phyloP scores from a whole-genome alignment of 202 grass and related monocot species.

The Zoysia matrella region DNA sequence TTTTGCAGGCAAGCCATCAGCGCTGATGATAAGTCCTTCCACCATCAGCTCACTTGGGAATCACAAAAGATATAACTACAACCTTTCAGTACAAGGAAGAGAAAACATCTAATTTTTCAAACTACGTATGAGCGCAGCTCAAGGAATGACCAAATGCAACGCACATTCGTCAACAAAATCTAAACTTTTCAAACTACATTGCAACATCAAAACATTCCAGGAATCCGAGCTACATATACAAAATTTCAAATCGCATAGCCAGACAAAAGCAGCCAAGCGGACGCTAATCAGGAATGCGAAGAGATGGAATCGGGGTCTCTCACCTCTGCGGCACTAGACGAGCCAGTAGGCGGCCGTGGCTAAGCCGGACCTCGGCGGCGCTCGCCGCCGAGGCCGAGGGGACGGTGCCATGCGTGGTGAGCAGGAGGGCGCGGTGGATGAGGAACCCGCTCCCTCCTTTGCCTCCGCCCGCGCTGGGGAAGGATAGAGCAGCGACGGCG shows the following conservation, averaged over 20 bases:
- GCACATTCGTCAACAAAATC: slow-evolving; percentile 5
- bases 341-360: slow-evolving; percentile 63
- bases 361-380: slow-evolving; percentile 68
- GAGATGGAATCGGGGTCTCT: not conserved
- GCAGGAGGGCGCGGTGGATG: slow-evolving; percentile 80
- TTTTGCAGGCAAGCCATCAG: slow-evolving; percentile 20
- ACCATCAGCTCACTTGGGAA: slow-evolving; percentile 12
- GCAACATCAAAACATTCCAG: slow-evolving; percentile 18
- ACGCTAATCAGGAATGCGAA: not conserved
- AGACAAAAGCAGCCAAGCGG: slow-evolving; percentile 6
- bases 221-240: not conserved
- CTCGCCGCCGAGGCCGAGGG: slow-evolving; percentile 61
- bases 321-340: slow-evolving; percentile 85
- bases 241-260: slow-evolving; percentile 23
- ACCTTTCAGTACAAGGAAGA: slow-evolving; percentile 10
- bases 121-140: not conserved
- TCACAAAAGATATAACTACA: not conserved
- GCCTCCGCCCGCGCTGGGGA: slow-evolving; percentile 45
- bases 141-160: slow-evolving; percentile 18
- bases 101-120: slow-evolving; percentile 36
- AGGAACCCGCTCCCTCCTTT: slow-evolving; percentile 74
- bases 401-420: slow-evolving; percentile 88
- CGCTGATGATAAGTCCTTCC: not conserved
- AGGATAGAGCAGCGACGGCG: slow-evolving; percentile 68
- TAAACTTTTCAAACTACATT: not conserved